Evolutionary conservation across 208 protist genomes (phyloP).

Genomic region (Trypanosoma congolense): DNA sequence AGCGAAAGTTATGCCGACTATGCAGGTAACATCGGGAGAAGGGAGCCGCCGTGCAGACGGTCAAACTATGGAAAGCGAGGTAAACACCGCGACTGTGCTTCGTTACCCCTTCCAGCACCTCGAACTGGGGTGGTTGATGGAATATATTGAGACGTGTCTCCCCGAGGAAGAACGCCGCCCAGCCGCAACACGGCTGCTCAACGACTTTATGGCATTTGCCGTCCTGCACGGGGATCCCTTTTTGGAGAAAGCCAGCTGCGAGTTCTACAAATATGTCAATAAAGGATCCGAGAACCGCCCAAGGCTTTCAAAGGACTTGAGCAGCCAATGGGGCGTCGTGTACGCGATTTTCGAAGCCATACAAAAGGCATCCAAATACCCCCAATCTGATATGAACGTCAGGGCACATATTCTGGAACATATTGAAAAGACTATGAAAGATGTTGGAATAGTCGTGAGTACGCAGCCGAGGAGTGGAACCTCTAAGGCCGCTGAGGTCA

Average conservation of each 20-base stretch:
- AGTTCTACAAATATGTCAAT: slow-evolving; percentile 31
- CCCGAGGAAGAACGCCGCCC: slow-evolving; percentile 29
- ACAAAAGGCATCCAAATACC: slow-evolving; percentile 58
- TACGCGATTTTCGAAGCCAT: slow-evolving; percentile 60
- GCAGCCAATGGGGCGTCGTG: slow-evolving; percentile 35
- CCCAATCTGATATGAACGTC: slow-evolving; percentile 25
- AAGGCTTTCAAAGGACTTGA: slow-evolving; percentile 26
- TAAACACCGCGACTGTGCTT: slow-evolving; percentile 51
- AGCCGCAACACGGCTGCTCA: slow-evolving; percentile 47
- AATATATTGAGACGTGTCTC: slow-evolving; percentile 48
- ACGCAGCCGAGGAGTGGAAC: slow-evolving; percentile 23
- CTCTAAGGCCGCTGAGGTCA: slow-evolving; percentile 25
- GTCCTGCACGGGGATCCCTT: slow-evolving; percentile 74
- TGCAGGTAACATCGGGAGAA: neutral
- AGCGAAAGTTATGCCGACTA: slow-evolving; percentile 11
- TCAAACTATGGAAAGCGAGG: slow-evolving; percentile 6
- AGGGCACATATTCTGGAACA: slow-evolving; percentile 41
- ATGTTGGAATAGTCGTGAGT: slow-evolving; percentile 41
- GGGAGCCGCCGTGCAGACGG: slow-evolving; percentile 5
- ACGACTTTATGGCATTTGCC: slow-evolving; percentile 68
- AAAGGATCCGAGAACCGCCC: slow-evolving; percentile 24
- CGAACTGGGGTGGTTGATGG: slow-evolving; percentile 54
- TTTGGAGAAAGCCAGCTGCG: slow-evolving; percentile 49
- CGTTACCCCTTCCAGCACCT: slow-evolving; percentile 67
- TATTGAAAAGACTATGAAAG: slow-evolving; percentile 36